Conservation (phyloP, 108 stramenopile species). For the Fragilaria crotonensis region DNA sequence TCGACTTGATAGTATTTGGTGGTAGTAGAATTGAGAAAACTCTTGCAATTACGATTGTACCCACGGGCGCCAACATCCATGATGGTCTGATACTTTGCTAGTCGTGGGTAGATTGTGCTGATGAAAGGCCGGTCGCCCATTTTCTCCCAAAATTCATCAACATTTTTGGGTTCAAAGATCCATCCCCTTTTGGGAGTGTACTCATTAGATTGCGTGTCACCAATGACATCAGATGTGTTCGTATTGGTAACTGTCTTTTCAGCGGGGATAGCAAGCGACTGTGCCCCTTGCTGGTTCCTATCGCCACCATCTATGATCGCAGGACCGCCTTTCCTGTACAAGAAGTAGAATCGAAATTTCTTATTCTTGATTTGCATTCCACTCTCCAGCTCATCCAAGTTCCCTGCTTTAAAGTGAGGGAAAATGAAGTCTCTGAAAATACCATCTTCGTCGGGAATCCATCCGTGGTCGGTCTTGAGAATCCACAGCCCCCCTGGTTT, state of each 20-base stretch:
- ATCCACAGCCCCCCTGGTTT: constrained; percentile 4
- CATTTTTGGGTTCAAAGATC: constrained; percentile 9
- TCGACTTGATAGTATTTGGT: constrained; percentile 5
- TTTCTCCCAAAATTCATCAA: constrained; percentile 3
- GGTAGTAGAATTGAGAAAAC: constrained; percentile 8
- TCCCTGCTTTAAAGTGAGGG: not conserved
- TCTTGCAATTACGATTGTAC: constrained; percentile 3
- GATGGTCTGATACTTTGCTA: not conserved
- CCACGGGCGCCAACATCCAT: constrained; percentile 6
- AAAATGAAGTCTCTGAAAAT: constrained; percentile 1
- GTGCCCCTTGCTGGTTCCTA: no score
- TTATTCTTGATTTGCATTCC: not conserved
- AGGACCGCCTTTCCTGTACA: constrained; percentile 9
- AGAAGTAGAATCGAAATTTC: constrained; percentile 8
- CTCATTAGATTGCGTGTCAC: no score
- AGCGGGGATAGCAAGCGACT: no score
- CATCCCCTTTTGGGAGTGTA: constrained; percentile 2
- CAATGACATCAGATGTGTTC: no score
- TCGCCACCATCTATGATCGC: no score
- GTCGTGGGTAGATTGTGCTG: not conserved
- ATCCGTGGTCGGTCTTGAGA: constrained; percentile 7
- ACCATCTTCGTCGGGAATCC: not conserved
- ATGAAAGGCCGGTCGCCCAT: constrained; percentile 6
- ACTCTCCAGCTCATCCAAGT: not conserved
- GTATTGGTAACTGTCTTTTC: no score